Evolutionary conservation across 805 yeast genomes (phyloP).

Genomic region (Geotrichum ghanense): DNA sequence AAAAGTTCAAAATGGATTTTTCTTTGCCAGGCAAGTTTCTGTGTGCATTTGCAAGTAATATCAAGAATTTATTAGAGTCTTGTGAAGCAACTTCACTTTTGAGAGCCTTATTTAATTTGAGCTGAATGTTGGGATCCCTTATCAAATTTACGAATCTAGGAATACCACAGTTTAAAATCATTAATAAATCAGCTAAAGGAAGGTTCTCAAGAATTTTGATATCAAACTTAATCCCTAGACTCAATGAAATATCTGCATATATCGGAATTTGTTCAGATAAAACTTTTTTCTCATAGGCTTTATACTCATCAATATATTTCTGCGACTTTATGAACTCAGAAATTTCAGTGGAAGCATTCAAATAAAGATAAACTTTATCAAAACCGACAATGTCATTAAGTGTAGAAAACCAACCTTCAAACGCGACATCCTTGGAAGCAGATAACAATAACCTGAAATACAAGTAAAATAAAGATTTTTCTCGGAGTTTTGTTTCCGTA

Average conservation of each 20-base stretch:
- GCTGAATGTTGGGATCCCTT: neutral
- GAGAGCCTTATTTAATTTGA: neutral
- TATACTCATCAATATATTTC: neutral
- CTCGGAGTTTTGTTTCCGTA: constrained; percentile 14
- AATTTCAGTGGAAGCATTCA: neutral
- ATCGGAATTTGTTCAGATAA: neutral
- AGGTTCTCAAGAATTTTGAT: neutral
- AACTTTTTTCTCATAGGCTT: neutral
- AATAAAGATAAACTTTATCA: constrained; percentile 1
- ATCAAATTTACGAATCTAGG: neutral
- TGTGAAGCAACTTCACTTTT: neutral
- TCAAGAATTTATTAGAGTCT: neutral
- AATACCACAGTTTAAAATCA: neutral
- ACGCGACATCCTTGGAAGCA: neutral
- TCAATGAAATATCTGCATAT: neutral
- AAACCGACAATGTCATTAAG: neutral
- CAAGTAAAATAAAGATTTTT: constrained; percentile 5
- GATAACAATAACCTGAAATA: constrained; percentile 8
- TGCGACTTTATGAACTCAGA: neutral
- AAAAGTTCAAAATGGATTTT: neutral
- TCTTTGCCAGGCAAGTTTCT: neutral
- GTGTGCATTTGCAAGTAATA: neutral
- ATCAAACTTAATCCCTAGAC: neutral
- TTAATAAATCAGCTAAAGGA: neutral
- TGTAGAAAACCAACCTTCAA: neutral